Evolutionary conservation across 2,329 filamentous ascomycete genomes (phyloP).

Genomic region (Proliferodiscus dingleyae): DNA sequence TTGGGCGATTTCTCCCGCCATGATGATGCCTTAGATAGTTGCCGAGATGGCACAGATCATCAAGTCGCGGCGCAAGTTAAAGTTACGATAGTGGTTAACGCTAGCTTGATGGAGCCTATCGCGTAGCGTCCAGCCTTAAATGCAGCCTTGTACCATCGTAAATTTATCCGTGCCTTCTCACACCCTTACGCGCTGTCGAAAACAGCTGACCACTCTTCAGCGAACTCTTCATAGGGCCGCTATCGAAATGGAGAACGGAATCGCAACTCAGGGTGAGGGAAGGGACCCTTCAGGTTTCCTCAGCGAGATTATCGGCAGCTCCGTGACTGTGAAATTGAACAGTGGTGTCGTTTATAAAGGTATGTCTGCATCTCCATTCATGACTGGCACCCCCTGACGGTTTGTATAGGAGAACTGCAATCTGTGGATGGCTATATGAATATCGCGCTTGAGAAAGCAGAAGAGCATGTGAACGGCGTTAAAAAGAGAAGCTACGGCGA

Average conservation of each 20-base stretch:
- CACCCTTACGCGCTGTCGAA: background rate
- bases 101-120: too few species aligned
- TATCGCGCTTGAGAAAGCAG: constrained; percentile 93
- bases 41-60: background rate
- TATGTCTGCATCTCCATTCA: constrained; percentile 35
- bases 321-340: constrained; percentile 95
- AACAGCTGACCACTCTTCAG: constrained; percentile 2
- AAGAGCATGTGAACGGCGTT: constrained; percentile 82
- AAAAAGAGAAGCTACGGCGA: constrained; percentile 84
- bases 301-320: constrained; percentile 87
- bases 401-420: constrained; percentile 73
- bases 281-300: constrained; percentile 93
- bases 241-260: constrained; percentile 68
- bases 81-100: constrained; percentile 3
- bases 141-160: too few species aligned
- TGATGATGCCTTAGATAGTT: constrained; percentile 2
- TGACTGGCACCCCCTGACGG: constrained; percentile 12
- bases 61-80: background rate
- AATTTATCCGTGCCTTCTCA: too few species aligned
- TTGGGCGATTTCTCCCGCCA: constrained; percentile 16
- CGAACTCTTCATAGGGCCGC: background rate
- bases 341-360: constrained; percentile 98
- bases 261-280: constrained; percentile 58
- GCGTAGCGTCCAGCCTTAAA: too few species aligned
- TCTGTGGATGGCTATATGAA: constrained; percentile 99